These are phyloP conservation scores for Clitopilus hobsonii DNA, from an alignment of 768 basidiomycete species.

Conservation along the genomic window DNA sequence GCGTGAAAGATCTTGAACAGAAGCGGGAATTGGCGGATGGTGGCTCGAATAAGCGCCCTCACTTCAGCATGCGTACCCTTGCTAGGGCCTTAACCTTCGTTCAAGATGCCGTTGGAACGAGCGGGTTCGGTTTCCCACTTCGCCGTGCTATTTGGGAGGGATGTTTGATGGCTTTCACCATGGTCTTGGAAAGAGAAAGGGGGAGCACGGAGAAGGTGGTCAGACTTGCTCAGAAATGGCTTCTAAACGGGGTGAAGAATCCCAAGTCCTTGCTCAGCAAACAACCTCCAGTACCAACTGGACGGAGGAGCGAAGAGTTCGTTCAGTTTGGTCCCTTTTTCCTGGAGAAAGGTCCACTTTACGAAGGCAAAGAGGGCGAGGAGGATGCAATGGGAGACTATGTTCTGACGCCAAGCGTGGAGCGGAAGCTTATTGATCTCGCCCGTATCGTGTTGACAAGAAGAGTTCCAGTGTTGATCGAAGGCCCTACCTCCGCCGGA, in stretches of 20 bases:
- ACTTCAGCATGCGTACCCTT: slow-evolving; percentile 97
- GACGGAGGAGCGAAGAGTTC: slow-evolving; percentile 47
- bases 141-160: slow-evolving; percentile 93
- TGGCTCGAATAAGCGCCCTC: slow-evolving; percentile 86
- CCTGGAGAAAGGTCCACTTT: slow-evolving; percentile 70
- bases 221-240: slow-evolving; percentile 66
- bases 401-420: slow-evolving; percentile 93
- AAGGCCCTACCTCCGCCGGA: slow-evolving; percentile 96
- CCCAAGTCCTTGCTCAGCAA: slow-evolving; percentile 67
- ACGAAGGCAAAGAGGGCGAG: slow-evolving; percentile 15
- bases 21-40: slow-evolving; percentile 76
- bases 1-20: slow-evolving; percentile 72
- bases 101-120: slow-evolving; percentile 57
- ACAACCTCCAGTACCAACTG: slow-evolving; percentile 52
- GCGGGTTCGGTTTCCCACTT: slow-evolving; percentile 51
- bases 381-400: slow-evolving; percentile 73
- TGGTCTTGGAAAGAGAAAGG: slow-evolving; percentile 79
- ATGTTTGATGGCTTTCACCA: slow-evolving; percentile 96
- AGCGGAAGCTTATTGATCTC: slow-evolving; percentile 91
- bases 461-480: slow-evolving; percentile 91
- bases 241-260: slow-evolving; percentile 79
- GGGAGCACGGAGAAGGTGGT: slow-evolving; percentile 65
- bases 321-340: slow-evolving; percentile 91
- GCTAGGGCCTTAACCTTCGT: slow-evolving; percentile 88
- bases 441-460: slow-evolving; percentile 85